Evolutionary conservation across 306 rosid genomes (phyloP).

Genomic region (Cajanus cajan): DNA sequence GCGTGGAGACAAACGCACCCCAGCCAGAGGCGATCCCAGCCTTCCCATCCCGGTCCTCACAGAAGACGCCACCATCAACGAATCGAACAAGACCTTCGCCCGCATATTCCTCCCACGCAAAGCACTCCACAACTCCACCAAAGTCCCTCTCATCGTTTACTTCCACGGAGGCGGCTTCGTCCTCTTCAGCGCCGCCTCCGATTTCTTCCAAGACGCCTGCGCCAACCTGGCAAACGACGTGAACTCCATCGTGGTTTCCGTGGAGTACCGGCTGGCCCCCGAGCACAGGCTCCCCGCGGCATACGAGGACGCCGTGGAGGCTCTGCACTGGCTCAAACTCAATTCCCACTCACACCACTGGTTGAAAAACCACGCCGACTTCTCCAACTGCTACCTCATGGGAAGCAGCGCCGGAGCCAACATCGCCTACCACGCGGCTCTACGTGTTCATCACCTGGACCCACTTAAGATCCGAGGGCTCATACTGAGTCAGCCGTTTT

Average conservation of each 20-base stretch:
- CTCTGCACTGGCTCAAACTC: slow-evolving; percentile 50
- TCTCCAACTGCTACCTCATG: slow-evolving; percentile 46
- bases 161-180: slow-evolving; percentile 65
- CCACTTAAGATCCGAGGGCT: slow-evolving; percentile 47
- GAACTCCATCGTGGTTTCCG: slow-evolving; percentile 39
- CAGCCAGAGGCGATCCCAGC: slow-evolving; percentile 33
- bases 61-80: slow-evolving; percentile 44
- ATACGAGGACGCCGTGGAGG: slow-evolving; percentile 52
- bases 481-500: slow-evolving; percentile 47
- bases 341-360: slow-evolving; percentile 34
- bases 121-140: slow-evolving; percentile 12
- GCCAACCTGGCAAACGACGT: slow-evolving; percentile 33
- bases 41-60: slow-evolving; percentile 35
- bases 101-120: slow-evolving; percentile 43
- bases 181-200: slow-evolving; percentile 40
- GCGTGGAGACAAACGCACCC: neutral
- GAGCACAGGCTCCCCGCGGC: slow-evolving; percentile 52
- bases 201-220: slow-evolving; percentile 29
- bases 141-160: slow-evolving; percentile 38
- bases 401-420: slow-evolving; percentile 54
- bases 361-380: slow-evolving; percentile 42
- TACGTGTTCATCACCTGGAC: slow-evolving; percentile 8
- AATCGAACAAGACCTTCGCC: slow-evolving; percentile 39
- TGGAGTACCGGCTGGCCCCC: slow-evolving; percentile 54
- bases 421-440: slow-evolving; percentile 47